Percentiles rank a stretch among this genome's conserved stretches.
phyloP scores from a whole-genome alignment of 495 filamentous ascomycete species.

The Talaromyces trachyspermus region DNA sequence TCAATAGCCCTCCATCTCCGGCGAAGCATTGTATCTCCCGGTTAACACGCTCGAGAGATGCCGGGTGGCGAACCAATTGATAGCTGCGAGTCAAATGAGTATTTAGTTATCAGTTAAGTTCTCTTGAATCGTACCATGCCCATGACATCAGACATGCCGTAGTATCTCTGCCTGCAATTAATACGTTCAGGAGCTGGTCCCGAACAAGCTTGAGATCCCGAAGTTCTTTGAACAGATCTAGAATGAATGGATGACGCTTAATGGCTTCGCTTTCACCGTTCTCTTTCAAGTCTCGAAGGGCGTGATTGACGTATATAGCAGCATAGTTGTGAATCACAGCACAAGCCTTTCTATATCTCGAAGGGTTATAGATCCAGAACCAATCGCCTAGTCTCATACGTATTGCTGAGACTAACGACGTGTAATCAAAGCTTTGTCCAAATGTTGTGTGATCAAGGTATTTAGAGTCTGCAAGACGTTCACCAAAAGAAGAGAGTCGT shows the following conservation, averaged over 20 bases:
- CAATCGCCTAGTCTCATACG: slow-evolving; percentile 37
- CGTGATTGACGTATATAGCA: slow-evolving; percentile 28
- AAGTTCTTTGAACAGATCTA: slow-evolving; percentile 36
- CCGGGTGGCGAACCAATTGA: slow-evolving; percentile 13
- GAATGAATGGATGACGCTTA: slow-evolving; percentile 36
- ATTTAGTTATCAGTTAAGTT: slow-evolving; percentile 33
- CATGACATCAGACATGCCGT: slow-evolving; percentile 50
- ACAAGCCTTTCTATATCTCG: slow-evolving; percentile 26
- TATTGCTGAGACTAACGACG: slow-evolving; percentile 21
- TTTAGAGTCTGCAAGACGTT: slow-evolving; percentile 22
- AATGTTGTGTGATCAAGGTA: slow-evolving; percentile 16
- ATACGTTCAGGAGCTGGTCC: slow-evolving; percentile 47
- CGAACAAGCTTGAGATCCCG: slow-evolving; percentile 52
- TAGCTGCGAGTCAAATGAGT: slow-evolving; percentile 3
- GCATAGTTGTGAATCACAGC: slow-evolving; percentile 33
- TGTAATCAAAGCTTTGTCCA: slow-evolving; percentile 23
- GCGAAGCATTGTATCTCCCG: slow-evolving; percentile 6
- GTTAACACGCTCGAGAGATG: slow-evolving; percentile 9
- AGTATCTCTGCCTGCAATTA: slow-evolving; percentile 57
- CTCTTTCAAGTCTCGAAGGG: slow-evolving; percentile 18
- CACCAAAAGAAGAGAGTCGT: slow-evolving; percentile 42
- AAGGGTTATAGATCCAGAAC: slow-evolving; percentile 30
- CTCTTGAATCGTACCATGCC: slow-evolving; percentile 44
- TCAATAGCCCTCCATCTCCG: slow-evolving; percentile 8
- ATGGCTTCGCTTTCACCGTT: slow-evolving; percentile 22